Base-by-base conservation (phyloP, 2,329 filamentous ascomycete genomes). In the Colletotrichum caudatum region DNA sequence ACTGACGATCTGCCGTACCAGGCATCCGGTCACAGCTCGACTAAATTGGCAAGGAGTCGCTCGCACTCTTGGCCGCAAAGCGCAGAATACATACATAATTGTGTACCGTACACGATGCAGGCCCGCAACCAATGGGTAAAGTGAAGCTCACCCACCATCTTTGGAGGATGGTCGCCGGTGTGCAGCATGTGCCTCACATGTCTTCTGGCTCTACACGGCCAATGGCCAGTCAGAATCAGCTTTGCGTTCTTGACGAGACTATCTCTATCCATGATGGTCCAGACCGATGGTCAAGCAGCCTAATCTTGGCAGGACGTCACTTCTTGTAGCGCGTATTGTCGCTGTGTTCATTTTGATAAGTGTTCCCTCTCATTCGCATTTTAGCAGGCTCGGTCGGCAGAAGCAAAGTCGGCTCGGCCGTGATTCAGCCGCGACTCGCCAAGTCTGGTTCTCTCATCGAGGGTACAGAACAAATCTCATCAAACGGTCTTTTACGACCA, bases 191-290 rank as follows among this genome's bases (percentile, higher is more conserved):
- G 53, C 51, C 68, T 70, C 68, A 48, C 37, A 12, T 64, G 56
- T 41, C 41, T 39, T 41, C 35, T 26, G 33, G 29, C 41, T 33
- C 66, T 37, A 41, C n/a, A 39, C 37, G 44, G 46, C 69, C 59
- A 69, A 72, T 64, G 37, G 16, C 51, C 33, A n/a, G 23, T 23
- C 18, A 35, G 18, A 46, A 46, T 29, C 48, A 51, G 57, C 59
- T 23, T 46, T 16, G 48, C 41, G 71, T 72, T 68, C 71, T 68
- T 73, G 59, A 68, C 71, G 59, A 67, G 68, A 62, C 50, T 48
- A 37, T 64, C 48, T 61, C 51, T 35, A 48, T 41, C 37, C 53
- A 59, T 63, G 26, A 11, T 64, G 64, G 26, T 39, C 16, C 35
- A 37, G 37, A 48, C 41, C n/a, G 48, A 48, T 29, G 50, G 58